Evolutionary conservation across 257 asterid species (phyloP).

Genomic region (Nicotiana knightiana): DNA sequence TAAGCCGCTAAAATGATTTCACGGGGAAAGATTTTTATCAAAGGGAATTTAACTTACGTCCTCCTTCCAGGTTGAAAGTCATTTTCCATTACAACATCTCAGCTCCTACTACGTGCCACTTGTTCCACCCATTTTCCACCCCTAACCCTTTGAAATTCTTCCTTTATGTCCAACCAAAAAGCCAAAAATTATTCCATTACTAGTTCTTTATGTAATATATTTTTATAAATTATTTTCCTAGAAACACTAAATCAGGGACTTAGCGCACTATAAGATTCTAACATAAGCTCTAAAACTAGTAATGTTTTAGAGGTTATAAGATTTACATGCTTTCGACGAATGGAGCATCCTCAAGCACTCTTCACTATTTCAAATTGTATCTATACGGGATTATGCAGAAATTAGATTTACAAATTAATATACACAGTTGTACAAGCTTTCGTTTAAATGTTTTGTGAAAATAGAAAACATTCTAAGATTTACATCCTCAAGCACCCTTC

Average conservation of each 20-base stretch:
- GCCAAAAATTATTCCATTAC: not conserved
- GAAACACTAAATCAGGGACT: not conserved
- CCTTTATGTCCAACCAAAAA: not conserved
- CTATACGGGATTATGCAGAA: no score
- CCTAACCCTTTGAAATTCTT: not conserved
- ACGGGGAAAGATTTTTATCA: not conserved
- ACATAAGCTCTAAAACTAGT: no score
- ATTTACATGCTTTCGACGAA: no score
- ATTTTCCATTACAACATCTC: not conserved
- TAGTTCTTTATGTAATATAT: not conserved
- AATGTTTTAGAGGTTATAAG: no score
- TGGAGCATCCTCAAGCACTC: no score
- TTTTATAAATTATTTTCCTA: not conserved
- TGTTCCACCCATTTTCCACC: not conserved
- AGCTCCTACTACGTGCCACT: not conserved
- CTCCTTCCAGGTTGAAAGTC: not conserved
- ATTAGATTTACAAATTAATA: no score
- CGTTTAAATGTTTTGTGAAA: no score
- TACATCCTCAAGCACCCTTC: no score
- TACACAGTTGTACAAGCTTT: no score
- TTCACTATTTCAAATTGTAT: no score
- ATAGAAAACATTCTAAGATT: no score
- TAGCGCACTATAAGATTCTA: not conserved
- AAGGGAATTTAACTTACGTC: not conserved
- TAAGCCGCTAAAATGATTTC: not conserved